Base-by-base conservation (phyloP, 2,329 filamentous ascomycete genomes). In the Curvularia eragrostidis region DNA sequence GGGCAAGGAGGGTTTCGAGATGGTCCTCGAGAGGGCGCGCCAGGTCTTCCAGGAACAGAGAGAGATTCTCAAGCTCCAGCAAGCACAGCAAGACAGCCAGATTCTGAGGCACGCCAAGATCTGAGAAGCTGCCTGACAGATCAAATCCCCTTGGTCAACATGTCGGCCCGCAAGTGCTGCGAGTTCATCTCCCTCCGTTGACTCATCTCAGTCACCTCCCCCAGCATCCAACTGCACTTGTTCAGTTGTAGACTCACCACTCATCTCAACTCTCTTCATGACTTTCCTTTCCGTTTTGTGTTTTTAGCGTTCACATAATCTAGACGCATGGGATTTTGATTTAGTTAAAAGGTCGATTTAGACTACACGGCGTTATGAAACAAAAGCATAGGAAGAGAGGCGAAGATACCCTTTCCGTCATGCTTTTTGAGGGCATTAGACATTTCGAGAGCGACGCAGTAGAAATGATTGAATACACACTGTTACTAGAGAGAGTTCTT, bases 1-100 rank as follows among this genome's bases (percentile, higher is more conserved):
- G 79, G 95, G 95, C 64, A 88, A 90, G 64, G 93, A 98, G 78
- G 95, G 95, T 1, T 99, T 99, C 75, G 95, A 99, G 82, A 87
- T 89, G 62, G 95, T 99, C 8, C 84, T 99, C 30, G 91, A 92
- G 75, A 97, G 97, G 89, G 96, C 92, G 78, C 83, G 94, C 66
- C 87, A 91, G 73, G 93, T 93, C 0, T 98, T 97, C 73, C 89
- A 91, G 55, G 91, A 97, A 83, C 92, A 98, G 80, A 87, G 88
- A 77, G 89, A 91, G 75, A 83, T 86, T 54, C 76, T 83, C 56
- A 73, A 61, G 42, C 66, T 78, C 61, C 83, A 85, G 69, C 65
- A 76, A 58, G 68, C 77, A 61, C 83, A 85, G 71, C 65, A 76
- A 57, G 68, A 72, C 18, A 70, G 65, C 53, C 59, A 64, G 62